Evolutionary conservation across 176 grass and related monocot species (phyloP).

Genomic region (Stipa capillata): DNA sequence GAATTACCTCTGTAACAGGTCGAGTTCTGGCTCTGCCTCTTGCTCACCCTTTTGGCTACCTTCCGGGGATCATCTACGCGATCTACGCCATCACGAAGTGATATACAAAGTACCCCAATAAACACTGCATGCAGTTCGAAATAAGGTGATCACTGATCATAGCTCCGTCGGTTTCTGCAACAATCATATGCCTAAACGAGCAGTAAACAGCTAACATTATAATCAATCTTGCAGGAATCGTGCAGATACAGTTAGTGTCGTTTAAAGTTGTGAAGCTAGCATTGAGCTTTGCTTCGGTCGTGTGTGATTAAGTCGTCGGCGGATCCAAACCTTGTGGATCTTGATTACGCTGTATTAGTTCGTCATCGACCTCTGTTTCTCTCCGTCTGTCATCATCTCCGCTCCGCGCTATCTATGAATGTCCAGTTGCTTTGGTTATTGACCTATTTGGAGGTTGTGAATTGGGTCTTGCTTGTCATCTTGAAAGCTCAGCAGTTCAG

Average conservation of each 20-base stretch:
- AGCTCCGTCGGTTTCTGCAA: not conserved
- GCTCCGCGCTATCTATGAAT: not conserved
- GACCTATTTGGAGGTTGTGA: not conserved
- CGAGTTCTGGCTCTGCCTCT: constrained; percentile 27
- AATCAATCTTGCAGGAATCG: not conserved
- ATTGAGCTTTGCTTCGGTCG: not conserved
- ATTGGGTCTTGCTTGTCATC: not conserved
- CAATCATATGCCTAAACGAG: not conserved
- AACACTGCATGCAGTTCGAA: not conserved
- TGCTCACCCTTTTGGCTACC: constrained; percentile 24
- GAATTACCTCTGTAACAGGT: not conserved
- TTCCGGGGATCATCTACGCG: constrained; percentile 21
- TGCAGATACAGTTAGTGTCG: not conserved
- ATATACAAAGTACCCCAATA: not conserved
- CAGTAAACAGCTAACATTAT: not conserved
- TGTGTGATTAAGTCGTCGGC: not conserved
- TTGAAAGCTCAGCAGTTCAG: not conserved
- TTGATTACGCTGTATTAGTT: not conserved
- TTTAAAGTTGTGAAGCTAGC: not conserved
- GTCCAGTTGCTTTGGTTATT: not conserved
- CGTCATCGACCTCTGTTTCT: not conserved
- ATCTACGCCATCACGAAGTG: constrained; percentile 28
- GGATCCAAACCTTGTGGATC: not conserved
- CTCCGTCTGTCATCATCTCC: not conserved
- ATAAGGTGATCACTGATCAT: not conserved